Conservation (phyloP, 1,284 basidiomycete genomes). For the Cutaneotrichosporon spelunceum region DNA sequence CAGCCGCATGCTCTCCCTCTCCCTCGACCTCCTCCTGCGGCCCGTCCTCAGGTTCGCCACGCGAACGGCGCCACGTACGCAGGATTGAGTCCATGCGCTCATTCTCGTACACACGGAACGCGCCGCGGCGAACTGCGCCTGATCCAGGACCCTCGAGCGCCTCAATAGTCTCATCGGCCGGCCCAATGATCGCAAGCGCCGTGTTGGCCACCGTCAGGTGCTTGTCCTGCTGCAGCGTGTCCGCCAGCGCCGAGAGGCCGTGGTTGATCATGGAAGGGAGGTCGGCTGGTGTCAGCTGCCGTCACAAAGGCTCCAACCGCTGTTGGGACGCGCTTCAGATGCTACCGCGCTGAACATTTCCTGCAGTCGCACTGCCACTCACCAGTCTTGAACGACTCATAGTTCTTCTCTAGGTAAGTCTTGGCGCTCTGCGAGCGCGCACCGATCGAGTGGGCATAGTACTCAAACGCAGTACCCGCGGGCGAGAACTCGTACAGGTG, state of each 20-base stretch:
- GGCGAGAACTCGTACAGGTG: slow-evolving; percentile 99
- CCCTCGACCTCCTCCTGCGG: slow-evolving; percentile 31
- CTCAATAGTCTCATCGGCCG: slow-evolving; percentile 44
- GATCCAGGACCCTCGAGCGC: slow-evolving; percentile 18
- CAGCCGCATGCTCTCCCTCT: slow-evolving; percentile 7
- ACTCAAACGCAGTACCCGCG: slow-evolving; percentile 95
- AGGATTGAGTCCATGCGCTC: slow-evolving; percentile 68
- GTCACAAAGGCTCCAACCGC: not conserved
- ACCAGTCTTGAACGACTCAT: slow-evolving; percentile 81
- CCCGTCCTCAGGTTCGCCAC: slow-evolving; percentile 49
- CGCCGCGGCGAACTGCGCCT: slow-evolving; percentile 42
- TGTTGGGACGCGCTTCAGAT: not conserved
- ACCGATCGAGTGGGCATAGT: slow-evolving; percentile 97
- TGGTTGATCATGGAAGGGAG: slow-evolving; percentile 84
- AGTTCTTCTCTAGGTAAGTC: slow-evolving; percentile 95
- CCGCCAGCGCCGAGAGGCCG: slow-evolving; percentile 85
- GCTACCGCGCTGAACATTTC: not conserved
- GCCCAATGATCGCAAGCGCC: slow-evolving; percentile 83
- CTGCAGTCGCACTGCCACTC: slow-evolving; percentile 43
- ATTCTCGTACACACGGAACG: slow-evolving; percentile 51
- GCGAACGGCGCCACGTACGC: slow-evolving; percentile 53
- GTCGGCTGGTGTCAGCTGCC: slow-evolving; percentile 56
- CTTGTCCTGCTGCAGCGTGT: slow-evolving; percentile 96
- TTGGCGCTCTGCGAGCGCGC: slow-evolving; percentile 96
- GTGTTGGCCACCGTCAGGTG: slow-evolving; percentile 88